Evolutionary conservation across 2,329 filamentous ascomycete species (phyloP).

Genomic region (Colletotrichum truncatum): DNA sequence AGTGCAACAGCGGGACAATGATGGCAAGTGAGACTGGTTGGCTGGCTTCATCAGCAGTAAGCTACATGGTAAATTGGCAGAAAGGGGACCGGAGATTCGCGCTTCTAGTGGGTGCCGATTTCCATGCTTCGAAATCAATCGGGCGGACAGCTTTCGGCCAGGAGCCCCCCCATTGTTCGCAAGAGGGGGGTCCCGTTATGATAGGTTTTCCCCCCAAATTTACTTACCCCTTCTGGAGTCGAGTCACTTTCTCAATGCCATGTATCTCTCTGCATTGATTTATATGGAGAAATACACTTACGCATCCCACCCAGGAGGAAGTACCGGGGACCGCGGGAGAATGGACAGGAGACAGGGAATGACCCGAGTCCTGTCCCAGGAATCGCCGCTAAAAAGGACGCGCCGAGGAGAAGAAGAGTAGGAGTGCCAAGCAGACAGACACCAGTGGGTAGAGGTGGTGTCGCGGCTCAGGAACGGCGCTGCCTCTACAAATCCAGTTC

Average conservation of each 20-base stretch:
- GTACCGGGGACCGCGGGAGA: constrained; percentile 1
- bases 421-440: neutral
- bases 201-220: neutral
- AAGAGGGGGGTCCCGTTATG: neutral
- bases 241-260: neutral
- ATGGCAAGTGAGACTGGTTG: constrained; percentile 9
- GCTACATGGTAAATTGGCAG: constrained; percentile 17
- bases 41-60: constrained; percentile 1
- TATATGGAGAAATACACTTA: neutral
- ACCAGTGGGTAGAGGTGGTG: neutral
- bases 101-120: constrained; percentile 9
- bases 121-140: neutral
- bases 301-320: neutral
- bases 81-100: constrained; percentile 10
- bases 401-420: neutral
- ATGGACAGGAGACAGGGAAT: neutral
- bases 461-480: constrained; percentile 28
- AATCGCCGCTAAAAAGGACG: constrained; percentile 16
- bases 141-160: neutral
- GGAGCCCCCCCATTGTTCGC: neutral
- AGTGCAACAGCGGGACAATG: constrained; percentile 9
- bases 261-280: neutral
- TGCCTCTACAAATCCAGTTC: neutral
- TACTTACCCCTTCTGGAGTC: constrained; percentile 1
- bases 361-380: neutral